Conservation (phyloP, 139 green algal species). For the Chlamydomonas schloesseri region DNA sequence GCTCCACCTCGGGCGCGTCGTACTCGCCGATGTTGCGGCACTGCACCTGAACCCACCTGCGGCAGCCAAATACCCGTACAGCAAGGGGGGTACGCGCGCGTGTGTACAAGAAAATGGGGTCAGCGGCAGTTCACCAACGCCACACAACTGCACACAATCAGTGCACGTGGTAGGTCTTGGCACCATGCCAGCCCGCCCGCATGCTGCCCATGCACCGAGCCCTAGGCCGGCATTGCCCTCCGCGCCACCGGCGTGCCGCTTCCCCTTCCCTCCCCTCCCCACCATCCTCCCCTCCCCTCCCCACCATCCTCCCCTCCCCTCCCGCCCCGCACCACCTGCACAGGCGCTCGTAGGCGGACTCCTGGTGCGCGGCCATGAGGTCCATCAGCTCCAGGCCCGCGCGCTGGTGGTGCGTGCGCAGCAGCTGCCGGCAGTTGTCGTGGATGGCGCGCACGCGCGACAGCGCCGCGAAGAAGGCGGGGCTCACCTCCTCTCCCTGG, state of each 20-base stretch:
- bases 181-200: no score
- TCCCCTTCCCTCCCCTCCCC: no score
- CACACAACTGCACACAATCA: no score
- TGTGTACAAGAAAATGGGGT: no score
- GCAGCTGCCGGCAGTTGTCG: slow-evolving; percentile 91
- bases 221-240: no score
- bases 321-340: slow-evolving; percentile 81
- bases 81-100: not conserved
- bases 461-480: slow-evolving; percentile 92
- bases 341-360: slow-evolving; percentile 94
- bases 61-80: not conserved
- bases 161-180: no score
- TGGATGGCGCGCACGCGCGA: slow-evolving; percentile 91
- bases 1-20: slow-evolving; percentile 90
- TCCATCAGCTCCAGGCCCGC: slow-evolving; percentile 99
- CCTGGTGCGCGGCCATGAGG: slow-evolving; percentile 93
- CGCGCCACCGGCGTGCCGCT: no score
- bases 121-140: no score
- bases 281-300: not conserved
- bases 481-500: slow-evolving; percentile 74
- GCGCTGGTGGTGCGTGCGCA: slow-evolving; percentile 91
- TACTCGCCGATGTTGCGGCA: slow-evolving; percentile 88
- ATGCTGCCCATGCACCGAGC: no score
- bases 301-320: not conserved
- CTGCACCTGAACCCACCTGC: slow-evolving; percentile 95